Evolutionary conservation across 495 filamentous ascomycete species (phyloP), one percentile per base, ranked within the genome.

Genomic region (Talaromyces borbonicus): DNA sequence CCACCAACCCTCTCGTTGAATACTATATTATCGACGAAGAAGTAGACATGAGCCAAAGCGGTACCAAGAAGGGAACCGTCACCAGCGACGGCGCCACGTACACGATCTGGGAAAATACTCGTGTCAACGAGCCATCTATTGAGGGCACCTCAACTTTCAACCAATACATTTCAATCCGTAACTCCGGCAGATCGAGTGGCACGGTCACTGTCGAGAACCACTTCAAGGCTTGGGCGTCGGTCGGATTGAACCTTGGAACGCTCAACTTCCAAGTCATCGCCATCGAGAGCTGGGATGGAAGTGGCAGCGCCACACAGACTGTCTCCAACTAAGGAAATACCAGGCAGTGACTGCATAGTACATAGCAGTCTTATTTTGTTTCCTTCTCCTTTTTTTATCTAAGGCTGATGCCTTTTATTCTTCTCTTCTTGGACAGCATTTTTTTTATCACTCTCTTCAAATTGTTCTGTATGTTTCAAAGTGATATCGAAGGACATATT

Each of bases 1-100:
- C 75, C 19, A 67, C 59, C 8, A 67, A 69, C 58, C 79, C 80
- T 0, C 66, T 82, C 3, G 67, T 81, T 46, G 79, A 84, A 50
- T 81, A 80, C 63, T 82, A 82, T 61, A 70, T 83, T 46, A 58
- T 81, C 40, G 79, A 83, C 55, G 63, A 66, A 52, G 78, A 66
- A 57, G 75, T 77, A 26, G 63, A 55, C 36, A 51, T 71, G 80
- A 55, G 78, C 75, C 2, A 62, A 59, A 18, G 60, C 59, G 24
- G 63, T 16, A 57, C 55, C 1, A 65, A 68, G 56, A 71, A 72
- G 52, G 81, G 80, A 39, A 74, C 66, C 15, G 63, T 84, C 37
- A 58, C 56, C 35, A 68, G 58, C 32, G 83, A 85, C 61, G 82
- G 81, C 40, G 60, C 64, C 32, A 76, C 67, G 6, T 87, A 85